phyloP scores from a whole-genome alignment of 2,329 filamentous ascomycete species.

The Blastomyces silverae region DNA sequence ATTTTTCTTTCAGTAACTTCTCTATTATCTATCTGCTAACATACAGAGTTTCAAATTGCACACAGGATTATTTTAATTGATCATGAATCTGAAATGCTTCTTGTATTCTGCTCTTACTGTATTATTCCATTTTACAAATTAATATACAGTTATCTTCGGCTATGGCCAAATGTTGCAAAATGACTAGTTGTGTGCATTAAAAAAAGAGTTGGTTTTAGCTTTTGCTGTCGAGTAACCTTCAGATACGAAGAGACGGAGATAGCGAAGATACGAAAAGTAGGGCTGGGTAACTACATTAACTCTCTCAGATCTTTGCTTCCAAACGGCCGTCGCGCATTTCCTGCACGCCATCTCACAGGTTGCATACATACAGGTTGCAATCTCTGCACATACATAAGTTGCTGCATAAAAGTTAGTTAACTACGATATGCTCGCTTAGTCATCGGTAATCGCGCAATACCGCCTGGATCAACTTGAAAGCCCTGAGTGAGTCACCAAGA shows the following conservation, averaged over 20 bases:
- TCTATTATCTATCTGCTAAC: background rate
- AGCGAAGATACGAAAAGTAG: too few relatives aligned
- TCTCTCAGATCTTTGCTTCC: background rate
- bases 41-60: background rate
- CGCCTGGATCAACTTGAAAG: too few relatives aligned
- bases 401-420: too few relatives aligned
- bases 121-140: background rate
- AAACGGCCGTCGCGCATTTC: background rate
- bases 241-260: background rate
- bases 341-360: background rate
- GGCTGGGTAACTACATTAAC: too few relatives aligned
- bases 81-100: background rate
- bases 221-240: background rate
- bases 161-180: background rate
- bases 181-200: background rate
- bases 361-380: background rate
- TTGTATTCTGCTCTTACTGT: background rate
- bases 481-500: background rate
- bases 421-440: too few relatives aligned
- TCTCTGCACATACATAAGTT: too few relatives aligned
- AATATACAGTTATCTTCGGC: background rate
- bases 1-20: conserved; percentile 2
- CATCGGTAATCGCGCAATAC: background rate
- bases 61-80: background rate
- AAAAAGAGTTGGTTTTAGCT: background rate